A percentile compares a stretch with the other conserved stretches of the same genome.
Conservation (phyloP, 2,329 filamentous ascomycete genomes). For the Nigrospora oryzae region DNA sequence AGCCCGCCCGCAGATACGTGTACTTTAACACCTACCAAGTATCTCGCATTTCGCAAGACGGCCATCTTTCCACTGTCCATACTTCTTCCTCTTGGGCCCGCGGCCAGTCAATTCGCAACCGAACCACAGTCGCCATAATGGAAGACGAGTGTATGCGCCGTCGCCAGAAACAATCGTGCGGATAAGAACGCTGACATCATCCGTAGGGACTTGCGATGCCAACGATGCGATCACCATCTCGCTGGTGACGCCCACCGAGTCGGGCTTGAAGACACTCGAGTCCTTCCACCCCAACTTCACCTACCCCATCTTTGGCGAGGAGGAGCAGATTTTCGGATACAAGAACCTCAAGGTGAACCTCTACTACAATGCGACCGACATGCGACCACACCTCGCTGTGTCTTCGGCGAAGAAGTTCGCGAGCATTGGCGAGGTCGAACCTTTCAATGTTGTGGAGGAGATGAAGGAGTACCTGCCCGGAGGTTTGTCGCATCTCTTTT, state of each 20-base stretch:
- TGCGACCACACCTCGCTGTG: conserved; percentile 68
- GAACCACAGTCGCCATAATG: not conserved
- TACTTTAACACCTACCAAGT: too few relatives aligned
- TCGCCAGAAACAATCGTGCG: not conserved
- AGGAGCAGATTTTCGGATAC: conserved; percentile 87
- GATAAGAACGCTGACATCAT: not conserved
- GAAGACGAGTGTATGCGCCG: conserved; percentile 6
- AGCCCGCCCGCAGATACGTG: too few relatives aligned
- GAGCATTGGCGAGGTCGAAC: conserved; percentile 56
- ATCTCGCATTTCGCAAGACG: too few relatives aligned
- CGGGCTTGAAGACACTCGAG: conserved; percentile 46
- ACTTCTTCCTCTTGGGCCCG: too few relatives aligned
- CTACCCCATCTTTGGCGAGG: conserved; percentile 88
- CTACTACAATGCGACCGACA: conserved; percentile 58
- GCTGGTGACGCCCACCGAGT: conserved; percentile 41
- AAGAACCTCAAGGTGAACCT: conserved; percentile 70
- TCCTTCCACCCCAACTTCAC: conserved; percentile 82
- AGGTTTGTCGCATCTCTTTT: conserved; percentile 33
- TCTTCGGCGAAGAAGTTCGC: conserved; percentile 65
- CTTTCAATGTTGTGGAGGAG: conserved; percentile 59
- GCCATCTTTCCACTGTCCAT: too few relatives aligned
- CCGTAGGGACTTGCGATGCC: conserved; percentile 5
- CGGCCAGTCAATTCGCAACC: too few relatives aligned
- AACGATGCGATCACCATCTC: conserved; percentile 54
- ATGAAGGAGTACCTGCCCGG: conserved; percentile 60